Evolutionary conservation across 495 filamentous ascomycete species (phyloP), one percentile per base, ranked within the genome.

Genomic region (Baudoinia panamericana): DNA sequence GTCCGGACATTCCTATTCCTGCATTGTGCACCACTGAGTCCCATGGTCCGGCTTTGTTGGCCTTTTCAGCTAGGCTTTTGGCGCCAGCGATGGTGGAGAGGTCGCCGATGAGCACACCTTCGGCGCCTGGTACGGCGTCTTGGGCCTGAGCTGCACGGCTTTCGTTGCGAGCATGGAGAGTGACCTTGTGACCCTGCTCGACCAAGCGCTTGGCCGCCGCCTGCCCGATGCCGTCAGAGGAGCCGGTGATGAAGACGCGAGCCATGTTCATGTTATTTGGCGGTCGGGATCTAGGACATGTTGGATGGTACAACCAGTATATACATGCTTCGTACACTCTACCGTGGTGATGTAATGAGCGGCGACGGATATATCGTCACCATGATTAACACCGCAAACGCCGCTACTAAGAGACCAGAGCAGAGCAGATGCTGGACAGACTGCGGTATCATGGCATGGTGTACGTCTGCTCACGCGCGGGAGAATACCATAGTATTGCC

Each of bases 1-100:
- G 5, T 19, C 46, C 41, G 8, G 62, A 60, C 15, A 55, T 61
- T 1, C 64, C 63, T 5, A 68, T 60, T 23, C 67, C 70, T n/a
- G 72, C 71, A 44, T 75, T 76, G 57, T 76, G 74, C 18, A 76
- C 62, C 19, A 76, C 64, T 16, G 63, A 56, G 44, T 76, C 73
- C 59, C 70, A 74, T 7, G 62, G 60, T 0, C 64, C 65, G 0
- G 57, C 51, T 26, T 57, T 53, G 50, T 72, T 70, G 18, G 70
- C 66, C 25, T 71, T 53, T 20, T 58, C 43, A 2, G 71, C 71
- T 1, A 76, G 61, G 2, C 57, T 52, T 46, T 75, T 76, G 13
- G 61, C 71, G 43, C 71, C 68, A n/a, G 63, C 41, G 39, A 70
- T 65, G 12, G 60, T 69, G 16, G 62, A 55, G 0, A 75, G 48